A percentile compares a stretch with the other conserved stretches of the same genome.
These are phyloP conservation scores for Metschnikowia picachoensis DNA, from an alignment of 805 yeast genomes.

Conservation along the genomic window DNA sequence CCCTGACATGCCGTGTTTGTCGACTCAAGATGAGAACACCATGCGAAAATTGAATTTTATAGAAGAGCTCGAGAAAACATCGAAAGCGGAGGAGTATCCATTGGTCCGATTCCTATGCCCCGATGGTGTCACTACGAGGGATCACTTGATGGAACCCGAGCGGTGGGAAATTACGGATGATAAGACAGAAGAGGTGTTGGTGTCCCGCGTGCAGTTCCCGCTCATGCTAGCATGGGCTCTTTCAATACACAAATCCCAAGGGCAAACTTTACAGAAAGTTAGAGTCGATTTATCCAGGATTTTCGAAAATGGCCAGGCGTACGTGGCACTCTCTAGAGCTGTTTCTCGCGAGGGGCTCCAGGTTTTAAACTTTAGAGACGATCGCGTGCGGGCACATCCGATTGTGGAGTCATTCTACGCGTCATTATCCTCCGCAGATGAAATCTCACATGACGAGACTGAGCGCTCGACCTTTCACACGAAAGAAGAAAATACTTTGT, in stretches of 20 bases:
- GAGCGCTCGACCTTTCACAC: neutral
- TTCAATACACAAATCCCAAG: slow-evolving; percentile 83
- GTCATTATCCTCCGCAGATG: slow-evolving; percentile 26
- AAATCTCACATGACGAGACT: slow-evolving; percentile 2
- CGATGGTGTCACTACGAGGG: slow-evolving; percentile 63
- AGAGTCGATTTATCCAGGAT: slow-evolving; percentile 62
- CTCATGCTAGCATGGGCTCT: slow-evolving; percentile 75
- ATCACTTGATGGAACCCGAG: slow-evolving; percentile 79
- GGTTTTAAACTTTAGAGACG: slow-evolving; percentile 16
- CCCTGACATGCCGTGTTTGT: neutral
- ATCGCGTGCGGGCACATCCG: slow-evolving; percentile 15
- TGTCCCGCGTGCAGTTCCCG: slow-evolving; percentile 52
- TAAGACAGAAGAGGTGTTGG: slow-evolving; percentile 54
- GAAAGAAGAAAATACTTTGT: neutral
- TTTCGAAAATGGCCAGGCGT: slow-evolving; percentile 81
- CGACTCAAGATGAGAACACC: slow-evolving; percentile 22
- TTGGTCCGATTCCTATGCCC: slow-evolving; percentile 71
- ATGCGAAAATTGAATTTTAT: slow-evolving; percentile 47
- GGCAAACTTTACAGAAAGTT: slow-evolving; percentile 71
- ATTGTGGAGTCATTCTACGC: slow-evolving; percentile 15
- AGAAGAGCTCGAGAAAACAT: slow-evolving; percentile 39
- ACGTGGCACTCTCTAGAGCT: slow-evolving; percentile 80
- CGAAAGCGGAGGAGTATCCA: slow-evolving; percentile 55
- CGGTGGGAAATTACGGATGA: slow-evolving; percentile 79
- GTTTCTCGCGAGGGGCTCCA: slow-evolving; percentile 18